Base-by-base conservation (phyloP, 2,329 filamentous ascomycete genomes). In the Harringtonia aguacate region DNA sequence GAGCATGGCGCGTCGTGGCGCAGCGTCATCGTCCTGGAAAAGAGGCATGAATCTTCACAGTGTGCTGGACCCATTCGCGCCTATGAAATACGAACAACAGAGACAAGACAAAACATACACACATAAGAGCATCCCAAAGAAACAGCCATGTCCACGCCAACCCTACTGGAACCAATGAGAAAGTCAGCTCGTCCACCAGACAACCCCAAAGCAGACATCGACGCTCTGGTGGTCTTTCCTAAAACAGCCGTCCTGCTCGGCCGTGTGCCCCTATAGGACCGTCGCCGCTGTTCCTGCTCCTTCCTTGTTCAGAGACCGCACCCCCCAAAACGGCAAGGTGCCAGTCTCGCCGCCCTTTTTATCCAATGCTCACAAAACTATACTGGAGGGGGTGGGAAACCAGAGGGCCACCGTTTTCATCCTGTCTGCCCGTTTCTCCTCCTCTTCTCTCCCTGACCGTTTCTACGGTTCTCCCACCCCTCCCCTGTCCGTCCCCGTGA, bases 361-460 rank as follows among this genome's bases (percentile, higher is more conserved):
- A 27, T 27, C 7, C 9, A 22, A 36, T 14, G 6, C 10, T 21
- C 4, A 31, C 8, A 31, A 13, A 14, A 31, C 12, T 13, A 31
- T 8, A 31, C 30, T 31, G 13, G 14, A 5, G 15, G 15, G 5
- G 8, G 12, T 14, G 5, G 13, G 30, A 31, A 14, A 31, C 30
- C 12, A 31, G 12, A 31, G 5, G 30, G 8, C 15, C 46, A 41
- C 46, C 46, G 46, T 47, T 47, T 47, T 39, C 38, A 21, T 20
- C 34, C 28, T 17, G 21, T 21, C 39, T 41, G 12, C 33, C 39
- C 20, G 36, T 24, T 41, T 37, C 36, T 31, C 39, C 27, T 35
- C 29, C 28, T 31, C 31, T 30, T 27, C 41, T 10, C 17, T 27
- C 24, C 24, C 24, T 27, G 24, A 27, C 24, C 24, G 24, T 14